phyloP scores from a whole-genome alignment of 305 asterid species.

The Solanum hybrid region DNA sequence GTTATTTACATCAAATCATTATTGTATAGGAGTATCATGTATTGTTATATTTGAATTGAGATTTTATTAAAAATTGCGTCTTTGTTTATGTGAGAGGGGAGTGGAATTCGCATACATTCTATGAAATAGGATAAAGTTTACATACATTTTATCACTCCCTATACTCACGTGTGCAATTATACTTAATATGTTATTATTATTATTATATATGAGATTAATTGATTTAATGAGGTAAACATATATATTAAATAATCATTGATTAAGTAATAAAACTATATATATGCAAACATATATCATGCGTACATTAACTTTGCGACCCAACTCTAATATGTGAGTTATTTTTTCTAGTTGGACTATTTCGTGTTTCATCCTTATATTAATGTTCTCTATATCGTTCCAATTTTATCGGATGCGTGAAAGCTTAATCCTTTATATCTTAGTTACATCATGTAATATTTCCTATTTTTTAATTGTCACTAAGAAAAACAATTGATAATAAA shows the following conservation, averaged over 20 bases:
- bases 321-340: background rate
- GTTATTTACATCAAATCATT: no score
- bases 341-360: background rate
- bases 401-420: background rate
- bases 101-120: no score
- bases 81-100: no score
- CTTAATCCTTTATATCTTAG: background rate
- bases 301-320: background rate
- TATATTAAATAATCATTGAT: background rate
- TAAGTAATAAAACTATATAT: background rate
- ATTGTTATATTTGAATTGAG: no score
- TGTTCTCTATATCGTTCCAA: background rate
- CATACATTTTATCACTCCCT: background rate
- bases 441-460: background rate
- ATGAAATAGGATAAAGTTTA: no score
- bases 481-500: background rate
- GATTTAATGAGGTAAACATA: background rate
- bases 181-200: no score
- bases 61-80: no score
- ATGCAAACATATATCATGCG: background rate
- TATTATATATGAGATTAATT: background rate
- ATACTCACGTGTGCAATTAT: background rate
- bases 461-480: background rate
- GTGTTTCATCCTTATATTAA: no score
- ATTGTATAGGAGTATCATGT: no score